A percentile compares a stretch with the other conserved stretches of the same genome.
Conservation (phyloP, 208 protist genomes). For the Acanthamoeba castellanii region DNA sequence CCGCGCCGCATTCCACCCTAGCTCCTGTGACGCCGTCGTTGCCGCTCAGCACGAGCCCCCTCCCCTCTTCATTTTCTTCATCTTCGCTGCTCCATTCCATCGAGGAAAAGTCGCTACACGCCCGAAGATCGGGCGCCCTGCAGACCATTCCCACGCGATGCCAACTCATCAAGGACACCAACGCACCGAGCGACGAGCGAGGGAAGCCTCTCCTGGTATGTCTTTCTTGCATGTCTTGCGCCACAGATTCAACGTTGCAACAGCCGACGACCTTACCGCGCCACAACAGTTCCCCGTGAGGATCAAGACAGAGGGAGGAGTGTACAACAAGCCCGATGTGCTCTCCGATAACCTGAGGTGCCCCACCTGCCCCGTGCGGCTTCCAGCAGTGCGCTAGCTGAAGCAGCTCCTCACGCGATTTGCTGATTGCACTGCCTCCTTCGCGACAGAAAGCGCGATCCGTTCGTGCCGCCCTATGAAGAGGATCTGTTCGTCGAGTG, state of each 20-base stretch:
- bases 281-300: neutral
- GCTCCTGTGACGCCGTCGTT: too few relatives aligned
- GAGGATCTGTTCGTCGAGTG: constrained; percentile 55
- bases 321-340: constrained; percentile 20
- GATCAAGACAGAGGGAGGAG: neutral
- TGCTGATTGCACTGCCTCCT: neutral
- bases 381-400: neutral
- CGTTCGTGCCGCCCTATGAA: constrained; percentile 62
- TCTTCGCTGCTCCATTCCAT: constrained; percentile 4
- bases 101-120: neutral
- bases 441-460: neutral
- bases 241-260: neutral
- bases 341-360: neutral
- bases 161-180: neutral
- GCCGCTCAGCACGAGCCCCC: neutral
- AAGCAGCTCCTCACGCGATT: neutral
- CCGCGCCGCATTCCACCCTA: neutral
- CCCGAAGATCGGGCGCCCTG: neutral
- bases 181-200: neutral
- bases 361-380: neutral
- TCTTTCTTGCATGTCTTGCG: neutral
- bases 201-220: neutral
- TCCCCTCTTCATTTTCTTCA: neutral
- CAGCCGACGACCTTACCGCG: neutral
- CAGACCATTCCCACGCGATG: neutral